A percentile compares a stretch with the other conserved stretches of the same genome.
These are phyloP conservation scores for peach (Prunus persica) DNA, from an alignment of 306 rosid genomes.

Conservation along the genomic window Prunus_persica_NCBIv2 NC_034012.1:773501-774000, in stretches of 20 bases:
- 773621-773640: not conserved
- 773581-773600: not conserved
- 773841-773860: no score
- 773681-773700: not conserved
- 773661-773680: not conserved
- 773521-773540: constrained; percentile 15
- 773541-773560: constrained; percentile 1
- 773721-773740: not conserved
- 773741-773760: not conserved
- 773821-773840: no score
- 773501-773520: not conserved
- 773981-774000: no score
- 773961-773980: no score
- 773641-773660: no score
- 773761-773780: not conserved
- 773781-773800: not conserved
- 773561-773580: constrained; percentile 11
- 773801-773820: not conserved
- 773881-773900: no score
- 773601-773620: not conserved
- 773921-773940: no score
- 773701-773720: not conserved
- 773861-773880: no score
- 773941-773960: no score
- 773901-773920: no score